Conservation (phyloP, 495 filamentous ascomycete genomes). For the Daldinia vernicosa region DNA sequence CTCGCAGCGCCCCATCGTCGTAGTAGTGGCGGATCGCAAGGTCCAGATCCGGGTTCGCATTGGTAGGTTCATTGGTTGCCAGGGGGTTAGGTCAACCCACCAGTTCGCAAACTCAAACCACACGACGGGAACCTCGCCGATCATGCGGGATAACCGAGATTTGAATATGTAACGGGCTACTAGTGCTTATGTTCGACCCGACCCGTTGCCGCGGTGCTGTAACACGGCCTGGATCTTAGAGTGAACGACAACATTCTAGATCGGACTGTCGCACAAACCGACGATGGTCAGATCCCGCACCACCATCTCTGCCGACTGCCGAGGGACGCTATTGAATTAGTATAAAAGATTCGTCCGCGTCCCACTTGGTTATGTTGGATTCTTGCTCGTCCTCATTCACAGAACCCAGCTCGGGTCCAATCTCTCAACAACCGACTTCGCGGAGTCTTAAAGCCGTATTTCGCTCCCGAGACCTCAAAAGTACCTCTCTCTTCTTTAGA, state of each 20-base stretch:
- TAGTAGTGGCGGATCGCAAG: slow-evolving; percentile 7
- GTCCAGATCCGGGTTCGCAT: slow-evolving; percentile 16
- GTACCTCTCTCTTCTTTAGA: background rate
- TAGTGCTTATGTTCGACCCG: slow-evolving; percentile 32
- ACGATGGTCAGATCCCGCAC: slow-evolving; percentile 4
- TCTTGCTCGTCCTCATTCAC: background rate
- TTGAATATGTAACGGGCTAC: slow-evolving; percentile 5
- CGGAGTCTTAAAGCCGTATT: background rate
- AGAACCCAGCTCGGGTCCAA: background rate
- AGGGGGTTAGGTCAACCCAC: slow-evolving; percentile 18
- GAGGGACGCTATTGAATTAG: background rate
- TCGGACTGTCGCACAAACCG: slow-evolving; percentile 34
- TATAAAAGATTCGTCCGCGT: slow-evolving; percentile 18
- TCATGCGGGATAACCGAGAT: slow-evolving; percentile 12
- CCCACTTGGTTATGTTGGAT: background rate
- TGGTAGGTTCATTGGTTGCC: slow-evolving; percentile 4
- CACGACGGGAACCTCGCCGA: slow-evolving; percentile 11
- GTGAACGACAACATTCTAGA: slow-evolving; percentile 31
- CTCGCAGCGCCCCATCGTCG: background rate
- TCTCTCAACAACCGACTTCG: background rate
- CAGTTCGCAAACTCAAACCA: slow-evolving; percentile 17
- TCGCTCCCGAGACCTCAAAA: background rate
- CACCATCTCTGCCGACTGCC: background rate
- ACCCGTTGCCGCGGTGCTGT: slow-evolving; percentile 10
- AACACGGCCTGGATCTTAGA: slow-evolving; percentile 23